Evolutionary conservation across 2,329 filamentous ascomycete species (phyloP).

Genomic region (Penicillium sp.): DNA sequence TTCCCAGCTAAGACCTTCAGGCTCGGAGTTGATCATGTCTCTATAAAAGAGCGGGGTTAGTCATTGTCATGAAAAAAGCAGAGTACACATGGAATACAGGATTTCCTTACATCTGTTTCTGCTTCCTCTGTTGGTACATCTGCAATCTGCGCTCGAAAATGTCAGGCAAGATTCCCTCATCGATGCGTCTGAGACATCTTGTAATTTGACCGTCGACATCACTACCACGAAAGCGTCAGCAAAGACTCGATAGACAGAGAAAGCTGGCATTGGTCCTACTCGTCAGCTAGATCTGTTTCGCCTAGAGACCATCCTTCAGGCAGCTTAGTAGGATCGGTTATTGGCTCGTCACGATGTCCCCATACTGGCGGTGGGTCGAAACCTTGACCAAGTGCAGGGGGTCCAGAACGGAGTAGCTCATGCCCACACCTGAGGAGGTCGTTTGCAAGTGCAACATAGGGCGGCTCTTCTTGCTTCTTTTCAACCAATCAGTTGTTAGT

Average conservation of each 20-base stretch:
- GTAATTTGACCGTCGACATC: not conserved
- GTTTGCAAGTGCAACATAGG: not conserved
- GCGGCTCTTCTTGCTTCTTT: not conserved
- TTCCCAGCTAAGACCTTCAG: not conserved
- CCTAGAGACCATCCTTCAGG: not conserved
- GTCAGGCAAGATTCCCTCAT: not conserved
- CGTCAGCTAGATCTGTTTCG: not conserved
- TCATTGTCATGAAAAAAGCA: not conserved
- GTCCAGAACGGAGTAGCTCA: not conserved
- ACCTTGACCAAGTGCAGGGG: not conserved
- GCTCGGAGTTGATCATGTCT: conserved; percentile 1
- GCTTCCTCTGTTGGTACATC: not conserved
- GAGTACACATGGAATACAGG: not conserved
- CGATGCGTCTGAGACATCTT: not conserved
- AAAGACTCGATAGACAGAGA: not conserved
- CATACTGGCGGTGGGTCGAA: not conserved
- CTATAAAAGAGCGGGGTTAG: not conserved
- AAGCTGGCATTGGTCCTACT: not conserved
- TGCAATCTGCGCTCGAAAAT: not conserved
- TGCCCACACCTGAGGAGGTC: not conserved
- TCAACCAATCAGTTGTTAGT: not conserved
- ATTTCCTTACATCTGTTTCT: not conserved
- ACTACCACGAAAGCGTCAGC: not conserved
- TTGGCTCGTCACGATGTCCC: not conserved
- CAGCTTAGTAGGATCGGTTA: not conserved